Percentiles rank a stretch among this genome's conserved stretches.
These are phyloP conservation scores for Colletotrichum tropicale DNA, from an alignment of 2,329 filamentous ascomycete genomes.

Conservation along the genomic window DNA sequence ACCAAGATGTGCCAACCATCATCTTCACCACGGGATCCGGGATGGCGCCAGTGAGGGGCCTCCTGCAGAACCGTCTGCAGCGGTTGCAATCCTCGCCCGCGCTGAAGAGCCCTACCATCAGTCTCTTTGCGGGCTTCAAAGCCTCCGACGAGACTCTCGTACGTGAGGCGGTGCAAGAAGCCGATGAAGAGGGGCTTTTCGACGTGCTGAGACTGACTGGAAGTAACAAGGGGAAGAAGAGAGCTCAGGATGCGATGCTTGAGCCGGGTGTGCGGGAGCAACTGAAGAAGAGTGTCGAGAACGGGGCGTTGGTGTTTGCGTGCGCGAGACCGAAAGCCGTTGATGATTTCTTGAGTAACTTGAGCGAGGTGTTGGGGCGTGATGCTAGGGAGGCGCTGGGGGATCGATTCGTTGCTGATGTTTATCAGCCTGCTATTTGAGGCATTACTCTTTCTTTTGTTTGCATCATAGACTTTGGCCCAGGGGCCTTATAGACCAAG, in stretches of 20 bases:
- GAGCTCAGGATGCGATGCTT: constrained; percentile 17
- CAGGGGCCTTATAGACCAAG: background rate
- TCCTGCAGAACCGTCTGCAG: constrained; percentile 5
- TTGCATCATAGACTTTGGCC: background rate
- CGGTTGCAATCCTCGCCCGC: background rate
- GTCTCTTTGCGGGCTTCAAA: constrained; percentile 19
- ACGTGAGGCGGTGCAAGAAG: constrained; percentile 13
- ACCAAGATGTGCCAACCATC: constrained; percentile 2
- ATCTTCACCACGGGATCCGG: constrained; percentile 18
- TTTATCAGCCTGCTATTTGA: constrained; percentile 18
- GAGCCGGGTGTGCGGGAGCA: background rate
- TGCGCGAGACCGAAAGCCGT: constrained; percentile 16
- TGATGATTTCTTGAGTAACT: constrained; percentile 8
- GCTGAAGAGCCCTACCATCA: background rate
- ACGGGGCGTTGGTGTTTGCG: constrained; percentile 15
- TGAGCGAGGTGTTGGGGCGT: constrained; percentile 12
- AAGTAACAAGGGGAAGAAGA: constrained; percentile 10
- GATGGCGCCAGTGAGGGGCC: constrained; percentile 12
- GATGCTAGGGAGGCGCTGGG: constrained; percentile 16
- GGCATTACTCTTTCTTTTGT: background rate
- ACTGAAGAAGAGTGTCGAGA: background rate
- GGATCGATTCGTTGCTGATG: constrained; percentile 15
- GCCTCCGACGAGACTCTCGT: constrained; percentile 5
- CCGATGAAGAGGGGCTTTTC: constrained; percentile 2
- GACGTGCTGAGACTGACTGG: background rate